These are phyloP conservation scores for Fallopia convolvulus DNA, from an alignment of 148 eudicot species.

Conservation along the genomic window DNA sequence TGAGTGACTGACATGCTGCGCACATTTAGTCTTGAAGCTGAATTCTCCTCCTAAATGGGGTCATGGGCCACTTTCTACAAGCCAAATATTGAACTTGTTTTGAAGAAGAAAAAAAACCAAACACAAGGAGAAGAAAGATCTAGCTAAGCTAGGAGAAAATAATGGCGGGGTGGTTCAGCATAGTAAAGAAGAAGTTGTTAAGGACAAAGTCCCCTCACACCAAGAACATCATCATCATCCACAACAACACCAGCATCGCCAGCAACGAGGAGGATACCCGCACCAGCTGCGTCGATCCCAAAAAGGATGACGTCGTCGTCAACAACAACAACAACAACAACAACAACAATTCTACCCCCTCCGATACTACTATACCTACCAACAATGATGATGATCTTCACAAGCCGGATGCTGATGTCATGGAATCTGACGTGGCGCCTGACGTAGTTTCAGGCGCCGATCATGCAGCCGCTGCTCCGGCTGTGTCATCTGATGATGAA, in stretches of 20 bases:
- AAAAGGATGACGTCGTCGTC: constrained; percentile 13
- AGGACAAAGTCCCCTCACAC: constrained; percentile 20
- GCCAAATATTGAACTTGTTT: neutral
- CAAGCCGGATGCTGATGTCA: constrained; percentile 18
- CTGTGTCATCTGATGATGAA: neutral
- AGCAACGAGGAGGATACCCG: constrained; percentile 29
- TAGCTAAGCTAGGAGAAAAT: neutral
- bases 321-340: neutral
- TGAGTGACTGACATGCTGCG: neutral
- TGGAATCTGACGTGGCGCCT: constrained; percentile 20
- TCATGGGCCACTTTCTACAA: neutral
- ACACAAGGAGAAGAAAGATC: neutral
- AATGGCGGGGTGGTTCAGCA: constrained; percentile 30
- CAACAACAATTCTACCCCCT: neutral
- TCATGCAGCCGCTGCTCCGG: constrained; percentile 1
- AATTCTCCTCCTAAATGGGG: neutral
- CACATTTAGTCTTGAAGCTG: constrained; percentile 5
- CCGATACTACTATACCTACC: neutral
- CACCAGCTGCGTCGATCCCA: constrained; percentile 28
- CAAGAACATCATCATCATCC: constrained; percentile 43
- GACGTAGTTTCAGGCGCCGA: neutral
- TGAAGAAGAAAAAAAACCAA: neutral
- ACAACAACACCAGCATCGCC: constrained; percentile 45
- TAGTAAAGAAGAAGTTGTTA: constrained; percentile 31
- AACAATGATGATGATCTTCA: neutral